A percentile compares a stretch with the other conserved stretches of the same genome.
Evolutionary conservation across 2,329 filamentous ascomycete species (phyloP).

Genomic region (Ambrosiella beaveri): DNA sequence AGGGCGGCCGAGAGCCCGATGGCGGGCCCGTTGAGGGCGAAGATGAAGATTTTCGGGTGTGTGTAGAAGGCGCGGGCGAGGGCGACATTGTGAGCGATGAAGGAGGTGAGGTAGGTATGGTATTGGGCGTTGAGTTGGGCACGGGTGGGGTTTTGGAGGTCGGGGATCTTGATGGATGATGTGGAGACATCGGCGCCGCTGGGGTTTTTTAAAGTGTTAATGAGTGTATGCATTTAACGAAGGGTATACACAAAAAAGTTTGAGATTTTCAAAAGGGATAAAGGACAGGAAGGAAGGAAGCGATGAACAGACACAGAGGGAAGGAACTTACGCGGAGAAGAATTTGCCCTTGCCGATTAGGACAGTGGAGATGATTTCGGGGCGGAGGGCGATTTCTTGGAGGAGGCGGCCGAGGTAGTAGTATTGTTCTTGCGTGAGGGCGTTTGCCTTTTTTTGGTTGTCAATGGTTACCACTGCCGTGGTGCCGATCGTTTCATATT

Average conservation of each 20-base stretch:
- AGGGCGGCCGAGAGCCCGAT: slow-evolving; percentile 78
- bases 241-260: neutral
- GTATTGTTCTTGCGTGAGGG: slow-evolving; percentile 55
- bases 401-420: slow-evolving; percentile 58
- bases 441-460: slow-evolving; percentile 74
- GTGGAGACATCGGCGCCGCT: slow-evolving; percentile 12
- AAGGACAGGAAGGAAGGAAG: neutral
- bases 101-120: slow-evolving; percentile 44
- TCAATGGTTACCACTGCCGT: slow-evolving; percentile 68
- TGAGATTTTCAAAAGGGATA: neutral
- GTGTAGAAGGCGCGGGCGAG: slow-evolving; percentile 78
- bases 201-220: neutral
- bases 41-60: slow-evolving; percentile 84
- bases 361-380: slow-evolving; percentile 73
- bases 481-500: slow-evolving; percentile 25
- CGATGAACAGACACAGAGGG: neutral
- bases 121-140: slow-evolving; percentile 1
- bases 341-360: slow-evolving; percentile 65
- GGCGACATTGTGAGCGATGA: slow-evolving; percentile 77
- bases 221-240: too few species aligned
- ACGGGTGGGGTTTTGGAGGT: neutral
- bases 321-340: slow-evolving; percentile 63
- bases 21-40: slow-evolving; percentile 79
- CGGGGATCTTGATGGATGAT: neutral
- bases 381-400: slow-evolving; percentile 57